Evolutionary conservation across 2,329 filamentous ascomycete genomes (phyloP).

Genomic region (Xylariaceae sp.): DNA sequence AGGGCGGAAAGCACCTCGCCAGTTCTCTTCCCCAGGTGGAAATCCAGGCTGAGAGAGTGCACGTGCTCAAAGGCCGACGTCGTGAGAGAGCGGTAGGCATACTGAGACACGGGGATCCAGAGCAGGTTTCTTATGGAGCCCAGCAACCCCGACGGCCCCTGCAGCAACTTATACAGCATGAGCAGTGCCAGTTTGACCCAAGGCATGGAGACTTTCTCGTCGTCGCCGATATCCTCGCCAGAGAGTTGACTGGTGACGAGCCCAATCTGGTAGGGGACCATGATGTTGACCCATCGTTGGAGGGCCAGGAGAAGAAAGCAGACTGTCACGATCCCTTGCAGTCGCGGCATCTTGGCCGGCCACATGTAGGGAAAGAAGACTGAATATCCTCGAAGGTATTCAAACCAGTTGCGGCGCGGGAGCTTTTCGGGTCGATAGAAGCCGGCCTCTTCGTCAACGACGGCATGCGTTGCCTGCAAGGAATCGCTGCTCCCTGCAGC

Average conservation of each 20-base stretch:
- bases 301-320: constrained; percentile 75
- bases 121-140: constrained; percentile 74
- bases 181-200: constrained; percentile 71
- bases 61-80: constrained; percentile 97
- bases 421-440: constrained; percentile 86
- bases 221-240: constrained; percentile 42
- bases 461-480: constrained; percentile 9
- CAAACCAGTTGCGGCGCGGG: constrained; percentile 88
- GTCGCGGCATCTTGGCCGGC: constrained; percentile 68
- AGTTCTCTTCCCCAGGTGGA: constrained; percentile 92
- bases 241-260: constrained; percentile 66
- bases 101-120: constrained; percentile 96
- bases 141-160: constrained; percentile 81
- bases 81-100: constrained; percentile 89
- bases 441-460: constrained; percentile 57
- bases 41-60: constrained; percentile 88
- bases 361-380: constrained; percentile 96
- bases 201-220: constrained; percentile 46
- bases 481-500: constrained; percentile 2
- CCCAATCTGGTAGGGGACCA: constrained; percentile 77
- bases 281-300: constrained; percentile 77
- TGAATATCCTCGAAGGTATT: constrained; percentile 86
- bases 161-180: constrained; percentile 70
- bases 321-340: constrained; percentile 72
- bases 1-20: constrained; percentile 92